Evolutionary conservation across 1,284 basidiomycete genomes (phyloP), one percentile per base, ranked within the genome.

Genomic region (Cutaneotrichosporon sp.): DNA sequence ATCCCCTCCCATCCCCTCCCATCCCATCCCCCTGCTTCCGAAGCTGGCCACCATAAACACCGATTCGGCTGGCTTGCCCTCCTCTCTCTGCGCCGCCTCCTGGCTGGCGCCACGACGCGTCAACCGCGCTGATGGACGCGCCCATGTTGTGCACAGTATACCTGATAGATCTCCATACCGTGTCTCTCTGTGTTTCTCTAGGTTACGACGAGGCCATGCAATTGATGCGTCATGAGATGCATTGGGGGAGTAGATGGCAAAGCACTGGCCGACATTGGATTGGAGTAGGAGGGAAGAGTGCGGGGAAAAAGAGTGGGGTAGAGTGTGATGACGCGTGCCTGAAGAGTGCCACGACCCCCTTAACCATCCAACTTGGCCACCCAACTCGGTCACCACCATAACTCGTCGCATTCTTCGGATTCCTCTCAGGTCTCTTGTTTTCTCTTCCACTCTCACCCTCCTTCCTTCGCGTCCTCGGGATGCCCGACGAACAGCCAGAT

Each of bases 401-500:
- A 36, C 34, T 36, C 34, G 26, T 36, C 11, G 11, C 42, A 18
- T 18, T n/a, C 42, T 42, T 16, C 40, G 10, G 2, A 16, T n/a
- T 46, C 42, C 18, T 46, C 42, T 46, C 18, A 1, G 6, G 42
- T 46, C 18, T 46, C 42, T 2, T 46, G 18, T n/a, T 46, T 9
- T 46, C 42, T n/a, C 42, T 16, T n/a, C 18, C 42, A 18, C n/a
- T 18, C 42, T 18, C 42, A 46, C 18, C 42, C 42, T 46, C 42
- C 4, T 18, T 52, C 18, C 40, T 6, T 42, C 42, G 55, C 38
- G 55, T 46, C 40, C 40, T 42, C 42, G 55, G 55, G 55, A 56
- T 56, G 55, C 55, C 55, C 21, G 55, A 56, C 55, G 55, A 56
- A 40, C 36, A 56, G 31, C 52, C 57, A 13, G 31, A 49, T 31